Conservation (phyloP, 179 eudicot genomes). For the Silene vulgaris region DNA sequence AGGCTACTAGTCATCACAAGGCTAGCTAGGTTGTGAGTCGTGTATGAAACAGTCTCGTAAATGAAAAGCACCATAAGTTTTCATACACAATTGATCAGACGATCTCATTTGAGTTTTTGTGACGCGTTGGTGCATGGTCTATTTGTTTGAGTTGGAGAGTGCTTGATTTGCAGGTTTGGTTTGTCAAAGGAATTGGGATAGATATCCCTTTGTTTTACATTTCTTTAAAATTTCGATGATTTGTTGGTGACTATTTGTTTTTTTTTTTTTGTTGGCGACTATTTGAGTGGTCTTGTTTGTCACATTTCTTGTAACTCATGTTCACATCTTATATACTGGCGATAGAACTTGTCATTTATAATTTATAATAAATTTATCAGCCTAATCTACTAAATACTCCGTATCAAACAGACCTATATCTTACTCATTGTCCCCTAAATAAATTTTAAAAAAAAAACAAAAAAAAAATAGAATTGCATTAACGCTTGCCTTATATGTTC, state of each 20-base stretch:
- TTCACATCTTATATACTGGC: too few species aligned
- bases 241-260: background rate
- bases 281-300: background rate
- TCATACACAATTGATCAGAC: too few species aligned
- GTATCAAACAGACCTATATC: too few species aligned
- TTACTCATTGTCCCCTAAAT: too few species aligned
- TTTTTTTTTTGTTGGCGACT: too few species aligned
- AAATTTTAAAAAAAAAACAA: too few species aligned
- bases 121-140: background rate
- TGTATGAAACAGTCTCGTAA: background rate
- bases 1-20: background rate
- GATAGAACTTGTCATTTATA: too few species aligned
- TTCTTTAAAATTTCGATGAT: background rate
- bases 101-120: background rate
- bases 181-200: background rate
- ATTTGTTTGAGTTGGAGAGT: slow-evolving; percentile 2
- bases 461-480: too few species aligned
- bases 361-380: too few species aligned
- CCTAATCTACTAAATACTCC: too few species aligned
- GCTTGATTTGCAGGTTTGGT: background rate
- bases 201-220: background rate
- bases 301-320: too few species aligned
- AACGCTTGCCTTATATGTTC: too few species aligned
- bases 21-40: background rate
- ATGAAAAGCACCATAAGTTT: background rate